Evolutionary conservation across 768 basidiomycete species (phyloP), one percentile per base, ranked within the genome.

Genomic region (Lactifluus hygrophoroides): DNA sequence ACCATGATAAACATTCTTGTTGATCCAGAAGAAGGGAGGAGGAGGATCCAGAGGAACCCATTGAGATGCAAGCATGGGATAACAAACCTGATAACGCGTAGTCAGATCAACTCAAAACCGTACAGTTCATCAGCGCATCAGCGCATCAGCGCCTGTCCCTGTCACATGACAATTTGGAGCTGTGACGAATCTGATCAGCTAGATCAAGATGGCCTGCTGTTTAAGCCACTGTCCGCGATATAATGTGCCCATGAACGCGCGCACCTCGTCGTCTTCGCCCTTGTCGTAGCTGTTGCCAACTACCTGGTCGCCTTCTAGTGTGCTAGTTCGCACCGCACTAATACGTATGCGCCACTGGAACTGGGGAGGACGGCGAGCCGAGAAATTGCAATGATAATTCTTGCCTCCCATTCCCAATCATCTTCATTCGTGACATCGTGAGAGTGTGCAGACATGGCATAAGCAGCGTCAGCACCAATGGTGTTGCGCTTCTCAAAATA

Each of bases 401-500:
- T 66, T 57, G 79, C 82, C 52, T 72, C 70, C 65, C 74, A 71
- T 56, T 80, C 75, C 66, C 74, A 73, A 46, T 76, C 77, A 47
- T 76, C 65, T 32, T 72, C 71, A 9, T 61, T 64, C 11, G n/a
- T 30, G 35, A 74, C 72, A 9, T 65, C 63, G 57, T 77, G 76
- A 23, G 71, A 69, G 62, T 78, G 78, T 6, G 74, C 72, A 50
- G 72, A 71, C 74, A 86, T 76, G 10, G 77, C 79, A 38, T 73
- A 72, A 14, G 78, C 73, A 43, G 80, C 77, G 46, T 77, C 78
- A 38, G 77, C 72, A 1, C 82, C 81, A 50, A 90, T 77, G 17
- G 73, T 73, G 35, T 70, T 71, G 50, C 86, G 80, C 67, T 82
- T 86, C 61, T 76, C 71, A 68, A 85, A 76, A 66, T 91, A 90